Evolutionary conservation across 2,329 filamentous ascomycete genomes (phyloP).

Genomic region (Lasiodiplodia gonubiensis): DNA sequence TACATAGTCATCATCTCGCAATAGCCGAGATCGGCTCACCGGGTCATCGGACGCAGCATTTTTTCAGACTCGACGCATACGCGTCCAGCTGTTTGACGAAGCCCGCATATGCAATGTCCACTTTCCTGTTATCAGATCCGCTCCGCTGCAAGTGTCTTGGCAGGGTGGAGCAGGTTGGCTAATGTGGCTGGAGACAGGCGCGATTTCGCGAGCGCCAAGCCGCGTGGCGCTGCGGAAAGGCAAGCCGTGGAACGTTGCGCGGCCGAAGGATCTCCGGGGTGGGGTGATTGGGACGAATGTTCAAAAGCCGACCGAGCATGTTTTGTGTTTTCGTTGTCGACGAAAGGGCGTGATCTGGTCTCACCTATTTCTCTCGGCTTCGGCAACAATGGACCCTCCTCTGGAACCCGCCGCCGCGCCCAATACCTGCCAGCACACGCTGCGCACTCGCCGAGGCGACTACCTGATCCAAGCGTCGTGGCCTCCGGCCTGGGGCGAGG

Average conservation of each 20-base stretch:
- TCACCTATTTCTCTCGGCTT: too few relatives aligned
- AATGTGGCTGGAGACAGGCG: background rate
- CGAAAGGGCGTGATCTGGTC: too few relatives aligned
- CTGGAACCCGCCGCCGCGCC: background rate
- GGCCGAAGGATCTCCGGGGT: background rate
- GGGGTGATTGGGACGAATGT: background rate
- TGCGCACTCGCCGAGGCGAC: background rate
- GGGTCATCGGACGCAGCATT: background rate
- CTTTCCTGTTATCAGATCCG: background rate
- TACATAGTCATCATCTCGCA: background rate
- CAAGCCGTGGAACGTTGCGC: background rate
- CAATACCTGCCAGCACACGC: background rate
- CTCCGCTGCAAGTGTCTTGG: background rate
- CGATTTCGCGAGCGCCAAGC: background rate
- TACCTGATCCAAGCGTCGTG: constrained; percentile 22
- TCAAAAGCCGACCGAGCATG: background rate
- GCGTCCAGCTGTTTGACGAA: background rate
- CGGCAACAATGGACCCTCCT: too few relatives aligned
- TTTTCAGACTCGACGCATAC: background rate
- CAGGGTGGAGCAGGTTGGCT: background rate
- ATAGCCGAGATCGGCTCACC: background rate
- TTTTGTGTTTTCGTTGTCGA: background rate
- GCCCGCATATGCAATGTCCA: background rate
- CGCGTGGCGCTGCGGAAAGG: background rate
- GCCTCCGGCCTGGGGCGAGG: background rate